phyloP scores from a whole-genome alignment of 179 eudicot genomes.

The Carnegiea gigantea region DNA sequence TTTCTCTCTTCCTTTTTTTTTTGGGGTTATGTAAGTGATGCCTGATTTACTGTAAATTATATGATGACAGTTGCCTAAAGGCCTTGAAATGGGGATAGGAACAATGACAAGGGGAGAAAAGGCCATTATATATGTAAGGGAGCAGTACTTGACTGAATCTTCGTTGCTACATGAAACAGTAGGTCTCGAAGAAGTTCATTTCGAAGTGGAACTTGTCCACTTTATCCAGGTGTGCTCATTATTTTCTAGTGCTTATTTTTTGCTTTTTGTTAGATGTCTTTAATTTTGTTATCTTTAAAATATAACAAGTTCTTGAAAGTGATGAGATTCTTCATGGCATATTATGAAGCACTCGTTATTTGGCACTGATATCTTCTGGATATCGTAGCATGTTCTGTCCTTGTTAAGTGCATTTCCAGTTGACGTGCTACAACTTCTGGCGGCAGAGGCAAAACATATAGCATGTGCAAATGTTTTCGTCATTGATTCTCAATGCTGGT shows the following conservation, averaged over 20 bases:
- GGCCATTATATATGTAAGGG: conserved; percentile 71
- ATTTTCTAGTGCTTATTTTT: not conserved
- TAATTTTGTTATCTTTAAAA: not conserved
- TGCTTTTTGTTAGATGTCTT: not conserved
- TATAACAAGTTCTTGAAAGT: not conserved
- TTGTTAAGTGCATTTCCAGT: not conserved
- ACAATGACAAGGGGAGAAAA: conserved; percentile 92
- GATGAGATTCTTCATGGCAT: not conserved
- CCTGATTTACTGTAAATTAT: conserved; percentile 16
- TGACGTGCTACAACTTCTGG: not conserved
- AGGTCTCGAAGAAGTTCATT: conserved; percentile 77
- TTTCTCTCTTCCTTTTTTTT: not conserved
- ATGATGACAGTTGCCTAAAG: conserved; percentile 70
- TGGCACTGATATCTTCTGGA: not conserved
- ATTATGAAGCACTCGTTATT: not conserved
- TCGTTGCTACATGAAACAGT: conserved; percentile 51
- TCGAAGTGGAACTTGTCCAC: conserved; percentile 93
- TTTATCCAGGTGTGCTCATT: conserved; percentile 75
- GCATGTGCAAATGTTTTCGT: not conserved
- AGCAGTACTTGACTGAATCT: conserved; percentile 58
- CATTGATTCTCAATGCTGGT: not conserved
- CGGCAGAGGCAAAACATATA: not conserved
- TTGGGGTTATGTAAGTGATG: not conserved
- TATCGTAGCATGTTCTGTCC: not conserved
- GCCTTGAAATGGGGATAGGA: conserved; percentile 97